Conservation (phyloP, 495 filamentous ascomycete species). For the Daldinia vernicosa region DNA sequence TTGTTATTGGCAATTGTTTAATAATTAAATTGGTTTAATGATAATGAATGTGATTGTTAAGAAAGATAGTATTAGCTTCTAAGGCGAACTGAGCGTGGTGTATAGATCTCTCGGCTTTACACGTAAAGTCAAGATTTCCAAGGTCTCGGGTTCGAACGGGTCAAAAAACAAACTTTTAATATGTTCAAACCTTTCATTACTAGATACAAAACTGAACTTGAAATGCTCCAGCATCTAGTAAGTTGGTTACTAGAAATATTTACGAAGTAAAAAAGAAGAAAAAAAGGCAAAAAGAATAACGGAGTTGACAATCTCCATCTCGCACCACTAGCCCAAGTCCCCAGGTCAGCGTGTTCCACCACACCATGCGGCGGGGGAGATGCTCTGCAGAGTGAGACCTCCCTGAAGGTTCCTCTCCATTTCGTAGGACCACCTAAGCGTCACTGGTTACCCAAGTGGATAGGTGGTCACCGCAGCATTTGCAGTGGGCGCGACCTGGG, state of each 20-base stretch:
- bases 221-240: too few relatives aligned
- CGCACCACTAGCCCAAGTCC: conserved; percentile 56
- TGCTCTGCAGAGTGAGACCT: conserved; percentile 64
- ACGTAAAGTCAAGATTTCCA: conserved; percentile 17
- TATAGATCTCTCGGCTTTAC: background rate
- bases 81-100: too few relatives aligned
- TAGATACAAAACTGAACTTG: conserved; percentile 6
- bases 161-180: conserved; percentile 29
- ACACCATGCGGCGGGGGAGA: conserved; percentile 63
- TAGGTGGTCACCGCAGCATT: conserved; percentile 61
- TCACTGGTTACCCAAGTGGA: conserved; percentile 63
- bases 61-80: background rate
- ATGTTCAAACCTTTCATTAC: background rate
- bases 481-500: conserved; percentile 60
- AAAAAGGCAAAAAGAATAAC: conserved; percentile 49
- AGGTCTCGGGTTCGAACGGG: conserved; percentile 31
- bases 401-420: conserved; percentile 60
- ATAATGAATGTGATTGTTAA: background rate
- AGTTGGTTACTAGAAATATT: too few relatives aligned
- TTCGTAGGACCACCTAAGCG: conserved; percentile 58
- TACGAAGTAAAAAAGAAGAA: conserved; percentile 28
- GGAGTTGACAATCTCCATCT: conserved; percentile 60
- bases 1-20: background rate
- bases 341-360: conserved; percentile 62
- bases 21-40: background rate